Base-by-base conservation (phyloP, 441 rosid species). In the Pelargonium cotyledonis region DNA sequence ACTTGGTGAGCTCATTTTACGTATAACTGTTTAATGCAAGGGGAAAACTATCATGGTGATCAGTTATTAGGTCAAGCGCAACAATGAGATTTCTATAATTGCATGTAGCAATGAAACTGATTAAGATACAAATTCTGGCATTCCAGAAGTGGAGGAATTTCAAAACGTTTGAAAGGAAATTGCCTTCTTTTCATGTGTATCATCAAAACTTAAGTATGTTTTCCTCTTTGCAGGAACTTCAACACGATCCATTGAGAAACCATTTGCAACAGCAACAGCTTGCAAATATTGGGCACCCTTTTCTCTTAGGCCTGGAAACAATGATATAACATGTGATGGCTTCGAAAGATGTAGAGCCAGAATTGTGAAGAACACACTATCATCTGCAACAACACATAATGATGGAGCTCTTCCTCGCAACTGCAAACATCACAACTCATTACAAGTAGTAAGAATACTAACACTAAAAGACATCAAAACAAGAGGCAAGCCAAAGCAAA, bases 291-390 rank as follows among this genome's bases (percentile, higher is more conserved):
- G 77, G n/a, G 77, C 76, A 75, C 88, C 91, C 40, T 71, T 77
- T 55, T 87, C 87, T 74, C 85, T 78, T 80, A 92, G 70, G 63
- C 96, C 95, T 23, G 96, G 98, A 69, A 88, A 95, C 75, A 90
- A 46, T 41, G 91, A 79, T 76, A 88, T 68, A 65, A 92, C 76
- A 49, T 66, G 78, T 21, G 96, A 83, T 57, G 79, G 70, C 73
- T 79, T 75, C 21, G 91, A 86, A 55, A 85, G 70, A 75, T 51
- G 82, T 68, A 89, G 87, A 75, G 80, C 80, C 77, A 80, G 77
- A 70, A 90, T 80, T 21, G 97, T 78, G 70, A 83, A 69, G 67
- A 89, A 89, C 61, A 90, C 68, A 80, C 97, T 92, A 76, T 95
- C 98, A 83, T 95, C 99, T 66, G 83, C 85, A 72, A 92, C 82